These are phyloP conservation scores for Boechera retrofracta DNA, from an alignment of 345 rosid species.

Conservation along the genomic window DNA sequence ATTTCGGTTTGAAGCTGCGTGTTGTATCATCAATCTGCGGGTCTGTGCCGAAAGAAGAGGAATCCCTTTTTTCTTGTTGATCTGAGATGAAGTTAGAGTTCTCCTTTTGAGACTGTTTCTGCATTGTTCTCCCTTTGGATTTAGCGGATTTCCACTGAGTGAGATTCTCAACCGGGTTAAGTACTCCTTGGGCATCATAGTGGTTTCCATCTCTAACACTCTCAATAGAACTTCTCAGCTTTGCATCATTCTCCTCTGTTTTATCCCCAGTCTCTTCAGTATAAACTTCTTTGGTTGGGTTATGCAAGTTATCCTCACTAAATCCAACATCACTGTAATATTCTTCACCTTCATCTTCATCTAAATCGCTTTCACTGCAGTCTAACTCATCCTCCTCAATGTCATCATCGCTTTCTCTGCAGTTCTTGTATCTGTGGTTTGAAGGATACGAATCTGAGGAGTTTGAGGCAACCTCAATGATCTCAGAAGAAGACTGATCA, in stretches of 20 bases:
- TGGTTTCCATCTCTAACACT: conserved; percentile 55
- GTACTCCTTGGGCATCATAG: conserved; percentile 64
- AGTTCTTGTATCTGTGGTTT: conserved; percentile 67
- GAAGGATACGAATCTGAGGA: conserved; percentile 64
- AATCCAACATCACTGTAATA: conserved; percentile 46
- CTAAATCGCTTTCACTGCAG: conserved; percentile 50
- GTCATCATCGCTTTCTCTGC: conserved; percentile 69
- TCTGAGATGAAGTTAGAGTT: conserved; percentile 51
- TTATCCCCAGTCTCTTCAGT: conserved; percentile 36
- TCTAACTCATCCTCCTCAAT: conserved; percentile 54
- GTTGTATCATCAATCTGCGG: conserved; percentile 45
- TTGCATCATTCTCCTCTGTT: conserved; percentile 40
- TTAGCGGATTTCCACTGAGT: conserved; percentile 90
- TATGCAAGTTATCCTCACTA: conserved; percentile 42
- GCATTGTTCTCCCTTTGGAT: conserved; percentile 53
- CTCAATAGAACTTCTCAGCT: conserved; percentile 41
- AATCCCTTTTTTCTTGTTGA: conserved; percentile 42
- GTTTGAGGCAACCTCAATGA: conserved; percentile 52
- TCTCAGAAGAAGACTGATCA: conserved; percentile 56
- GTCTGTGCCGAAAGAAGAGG: conserved; percentile 47
- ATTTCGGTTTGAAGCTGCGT: conserved; percentile 52
- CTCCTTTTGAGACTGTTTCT: conserved; percentile 66
- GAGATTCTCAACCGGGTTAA: conserved; percentile 92
- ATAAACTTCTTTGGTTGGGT: conserved; percentile 9
- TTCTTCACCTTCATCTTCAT: conserved; percentile 48